Percentiles rank a stretch among this genome's conserved stretches.
phyloP scores from a whole-genome alignment of 1,139 yeast species.

The Pneumocystis canis region DNA sequence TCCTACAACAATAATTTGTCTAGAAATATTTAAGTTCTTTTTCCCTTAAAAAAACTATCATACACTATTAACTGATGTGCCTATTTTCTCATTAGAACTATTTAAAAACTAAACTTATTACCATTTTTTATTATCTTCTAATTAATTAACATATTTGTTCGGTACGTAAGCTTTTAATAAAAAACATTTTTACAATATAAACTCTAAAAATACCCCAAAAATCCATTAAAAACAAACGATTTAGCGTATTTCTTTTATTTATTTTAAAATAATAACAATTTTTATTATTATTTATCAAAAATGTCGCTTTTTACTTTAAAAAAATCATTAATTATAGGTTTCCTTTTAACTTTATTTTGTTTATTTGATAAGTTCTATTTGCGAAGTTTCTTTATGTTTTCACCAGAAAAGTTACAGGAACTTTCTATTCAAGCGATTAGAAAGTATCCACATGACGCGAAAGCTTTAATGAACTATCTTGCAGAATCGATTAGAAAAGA shows the following conservation, averaged over 20 bases:
- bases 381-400: conserved; percentile 51
- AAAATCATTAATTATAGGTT: neutral
- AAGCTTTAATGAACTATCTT: conserved; percentile 46
- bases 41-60: neutral
- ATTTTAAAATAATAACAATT: neutral
- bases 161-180: neutral
- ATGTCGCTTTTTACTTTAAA: neutral
- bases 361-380: conserved; percentile 21
- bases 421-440: conserved; percentile 31
- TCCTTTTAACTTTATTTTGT: neutral
- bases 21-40: neutral
- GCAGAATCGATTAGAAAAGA: conserved; percentile 43
- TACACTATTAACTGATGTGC: conserved; percentile 1
- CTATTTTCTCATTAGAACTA: neutral
- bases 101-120: conserved; percentile 1
- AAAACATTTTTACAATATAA: neutral
- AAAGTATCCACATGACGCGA: conserved; percentile 43
- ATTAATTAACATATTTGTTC: neutral
- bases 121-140: neutral
- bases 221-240: neutral
- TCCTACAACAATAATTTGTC: conserved; percentile 78
- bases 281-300: neutral
- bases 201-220: neutral
- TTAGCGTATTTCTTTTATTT: neutral
- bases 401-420: conserved; percentile 32